Conservation (phyloP, 2,329 filamentous ascomycete species). For the Aspergillus sp. region DNA sequence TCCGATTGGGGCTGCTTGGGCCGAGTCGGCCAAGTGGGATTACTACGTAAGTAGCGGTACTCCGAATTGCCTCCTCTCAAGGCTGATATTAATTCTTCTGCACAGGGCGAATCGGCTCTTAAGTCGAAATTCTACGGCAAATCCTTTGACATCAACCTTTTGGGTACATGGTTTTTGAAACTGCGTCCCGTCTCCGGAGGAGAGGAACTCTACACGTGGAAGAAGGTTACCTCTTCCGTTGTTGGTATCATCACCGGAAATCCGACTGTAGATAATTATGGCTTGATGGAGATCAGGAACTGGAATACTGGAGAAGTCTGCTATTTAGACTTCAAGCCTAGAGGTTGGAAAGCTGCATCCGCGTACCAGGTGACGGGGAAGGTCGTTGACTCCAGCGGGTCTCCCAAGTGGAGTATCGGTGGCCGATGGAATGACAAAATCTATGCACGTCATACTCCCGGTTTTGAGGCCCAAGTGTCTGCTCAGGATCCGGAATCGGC, state of each 20-base stretch:
- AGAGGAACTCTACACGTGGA: slow-evolving; percentile 93
- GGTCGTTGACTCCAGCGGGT: slow-evolving; percentile 70
- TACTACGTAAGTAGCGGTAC: slow-evolving; percentile 57
- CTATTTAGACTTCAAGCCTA: slow-evolving; percentile 82
- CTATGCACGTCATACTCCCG: slow-evolving; percentile 86
- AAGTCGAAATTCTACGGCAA: slow-evolving; percentile 97
- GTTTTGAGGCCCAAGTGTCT: slow-evolving; percentile 62
- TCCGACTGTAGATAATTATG: slow-evolving; percentile 96
- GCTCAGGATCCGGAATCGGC: slow-evolving; percentile 52
- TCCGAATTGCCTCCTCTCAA: neutral
- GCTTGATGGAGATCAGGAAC: slow-evolving; percentile 94
- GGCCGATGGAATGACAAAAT: slow-evolving; percentile 97
- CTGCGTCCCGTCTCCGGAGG: slow-evolving; percentile 68
- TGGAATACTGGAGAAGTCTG: slow-evolving; percentile 93
- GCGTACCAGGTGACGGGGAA: slow-evolving; percentile 85
- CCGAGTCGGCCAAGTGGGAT: slow-evolving; percentile 88
- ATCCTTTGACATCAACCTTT: slow-evolving; percentile 92
- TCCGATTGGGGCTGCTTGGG: slow-evolving; percentile 85
- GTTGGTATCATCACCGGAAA: slow-evolving; percentile 96
- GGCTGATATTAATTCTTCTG: slow-evolving; percentile 11
- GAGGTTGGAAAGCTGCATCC: slow-evolving; percentile 90
- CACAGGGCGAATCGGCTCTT: slow-evolving; percentile 81
- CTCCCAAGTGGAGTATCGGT: slow-evolving; percentile 79
- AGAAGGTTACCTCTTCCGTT: slow-evolving; percentile 96
- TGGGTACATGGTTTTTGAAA: slow-evolving; percentile 94